Evolutionary conservation across 495 filamentous ascomycete species (phyloP).

Genomic region (Achaetomiella virescens): DNA sequence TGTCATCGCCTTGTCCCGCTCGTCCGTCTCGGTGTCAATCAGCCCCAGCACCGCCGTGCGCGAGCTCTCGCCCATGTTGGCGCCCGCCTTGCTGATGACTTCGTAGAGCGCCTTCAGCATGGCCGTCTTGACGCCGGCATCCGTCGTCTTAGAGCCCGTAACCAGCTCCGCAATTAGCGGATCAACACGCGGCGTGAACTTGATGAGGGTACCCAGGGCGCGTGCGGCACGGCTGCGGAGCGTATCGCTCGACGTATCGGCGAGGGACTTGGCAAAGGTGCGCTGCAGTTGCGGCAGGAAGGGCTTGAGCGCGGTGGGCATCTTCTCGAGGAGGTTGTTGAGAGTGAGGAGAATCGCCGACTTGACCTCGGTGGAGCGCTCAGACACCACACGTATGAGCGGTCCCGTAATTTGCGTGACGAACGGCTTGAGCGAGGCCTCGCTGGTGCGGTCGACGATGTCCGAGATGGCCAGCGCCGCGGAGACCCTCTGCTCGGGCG

Average conservation of each 20-base stretch:
- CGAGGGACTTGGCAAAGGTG: conserved; percentile 92
- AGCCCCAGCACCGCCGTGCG: conserved; percentile 72
- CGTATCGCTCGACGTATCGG: conserved; percentile 85
- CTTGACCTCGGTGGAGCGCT: conserved; percentile 91
- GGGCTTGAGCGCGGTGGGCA: conserved; percentile 89
- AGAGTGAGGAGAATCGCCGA: conserved; percentile 89
- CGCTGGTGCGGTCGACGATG: conserved; percentile 82
- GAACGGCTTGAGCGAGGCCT: conserved; percentile 79
- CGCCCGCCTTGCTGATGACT: conserved; percentile 88
- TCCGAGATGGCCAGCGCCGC: conserved; percentile 91
- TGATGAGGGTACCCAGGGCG: conserved; percentile 91
- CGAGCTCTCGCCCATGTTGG: conserved; percentile 88
- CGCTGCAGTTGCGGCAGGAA: conserved; percentile 95
- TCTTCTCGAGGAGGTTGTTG: conserved; percentile 94
- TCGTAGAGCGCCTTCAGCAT: conserved; percentile 98
- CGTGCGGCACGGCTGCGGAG: conserved; percentile 87
- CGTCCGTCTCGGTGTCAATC: conserved; percentile 77
- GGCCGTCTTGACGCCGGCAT: conserved; percentile 83
- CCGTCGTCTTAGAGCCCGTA: conserved; percentile 83
- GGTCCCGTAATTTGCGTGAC: conserved; percentile 97
- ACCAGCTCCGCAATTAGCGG: conserved; percentile 81
- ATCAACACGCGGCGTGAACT: conserved; percentile 90
- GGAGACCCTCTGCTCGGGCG: conserved; percentile 81
- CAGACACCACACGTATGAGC: conserved; percentile 92
- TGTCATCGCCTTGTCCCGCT: conserved; percentile 65